Conservation (phyloP, 2,329 filamentous ascomycete species). For the Fusarium incarnatum region DNA sequence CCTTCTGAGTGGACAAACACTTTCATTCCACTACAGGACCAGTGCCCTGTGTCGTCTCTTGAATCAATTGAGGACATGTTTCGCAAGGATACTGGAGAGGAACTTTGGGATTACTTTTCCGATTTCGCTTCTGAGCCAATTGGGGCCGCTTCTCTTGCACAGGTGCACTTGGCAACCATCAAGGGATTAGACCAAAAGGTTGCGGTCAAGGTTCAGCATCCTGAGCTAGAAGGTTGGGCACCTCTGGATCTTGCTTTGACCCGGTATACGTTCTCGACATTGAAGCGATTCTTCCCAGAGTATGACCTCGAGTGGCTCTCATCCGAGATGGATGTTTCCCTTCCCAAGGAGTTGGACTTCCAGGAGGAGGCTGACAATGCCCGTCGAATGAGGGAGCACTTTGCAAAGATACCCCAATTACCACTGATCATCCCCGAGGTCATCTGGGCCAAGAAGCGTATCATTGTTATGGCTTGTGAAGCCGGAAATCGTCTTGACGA, state of each 20-base stretch:
- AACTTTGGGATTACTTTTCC: constrained; percentile 85
- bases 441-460: constrained; percentile 87
- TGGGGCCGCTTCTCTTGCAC: constrained; percentile 91
- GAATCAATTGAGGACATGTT: constrained; percentile 92
- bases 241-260: constrained; percentile 89
- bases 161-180: constrained; percentile 89
- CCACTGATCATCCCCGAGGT: constrained; percentile 91
- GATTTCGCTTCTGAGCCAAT: constrained; percentile 85
- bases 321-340: constrained; percentile 88
- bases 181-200: constrained; percentile 86
- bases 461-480: constrained; percentile 95
- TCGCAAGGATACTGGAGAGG: constrained; percentile 80
- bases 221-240: constrained; percentile 87
- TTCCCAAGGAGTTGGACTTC: constrained; percentile 94
- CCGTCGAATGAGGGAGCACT: constrained; percentile 81
- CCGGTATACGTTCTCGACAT: constrained; percentile 85
- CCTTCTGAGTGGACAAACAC: constrained; percentile 94
- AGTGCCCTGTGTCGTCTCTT: constrained; percentile 91
- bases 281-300: constrained; percentile 95
- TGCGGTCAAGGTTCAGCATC: constrained; percentile 97
- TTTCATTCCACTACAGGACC: constrained; percentile 95
- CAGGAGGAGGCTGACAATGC: constrained; percentile 87
- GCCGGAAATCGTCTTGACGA: constrained; percentile 90
- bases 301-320: constrained; percentile 98
- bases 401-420: constrained; percentile 76